Percentiles rank a stretch among this genome's conserved stretches.
Conservation (phyloP, 148 eudicot species). For the Rhododendron mucronatum region DNA sequence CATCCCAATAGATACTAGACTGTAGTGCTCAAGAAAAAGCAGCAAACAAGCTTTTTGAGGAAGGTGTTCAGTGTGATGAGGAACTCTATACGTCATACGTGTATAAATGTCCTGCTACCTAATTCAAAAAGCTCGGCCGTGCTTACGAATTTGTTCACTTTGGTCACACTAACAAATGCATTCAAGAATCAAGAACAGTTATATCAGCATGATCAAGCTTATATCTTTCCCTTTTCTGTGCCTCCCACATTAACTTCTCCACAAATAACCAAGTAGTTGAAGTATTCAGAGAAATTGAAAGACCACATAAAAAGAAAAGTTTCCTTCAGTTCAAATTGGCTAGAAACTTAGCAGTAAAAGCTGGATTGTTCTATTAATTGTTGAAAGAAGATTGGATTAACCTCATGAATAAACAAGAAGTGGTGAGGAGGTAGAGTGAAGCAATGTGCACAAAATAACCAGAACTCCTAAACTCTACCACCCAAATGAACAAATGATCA, state of each 20-base stretch:
- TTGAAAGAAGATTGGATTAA: background rate
- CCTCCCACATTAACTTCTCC: background rate
- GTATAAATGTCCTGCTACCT: background rate
- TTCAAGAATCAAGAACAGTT: background rate
- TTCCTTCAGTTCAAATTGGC: background rate
- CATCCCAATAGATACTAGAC: background rate
- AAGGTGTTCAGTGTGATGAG: background rate
- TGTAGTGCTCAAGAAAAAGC: background rate
- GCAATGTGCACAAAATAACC: background rate
- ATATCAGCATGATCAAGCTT: background rate
- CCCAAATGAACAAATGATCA: background rate
- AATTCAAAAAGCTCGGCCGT: background rate
- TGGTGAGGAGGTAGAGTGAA: background rate
- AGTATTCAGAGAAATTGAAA: background rate
- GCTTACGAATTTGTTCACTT: background rate
- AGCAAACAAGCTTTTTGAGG: background rate
- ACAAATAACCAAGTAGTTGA: background rate
- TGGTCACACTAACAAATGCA: background rate
- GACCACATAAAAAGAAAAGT: background rate
- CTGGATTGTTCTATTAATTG: background rate
- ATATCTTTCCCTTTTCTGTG: background rate
- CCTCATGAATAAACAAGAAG: background rate
- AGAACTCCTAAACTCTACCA: background rate
- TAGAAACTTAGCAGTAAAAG: background rate
- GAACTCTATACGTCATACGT: background rate